These are phyloP conservation scores for Triticum urartu DNA, from an alignment of 176 grass and related monocot genomes.

Conservation along the genomic window DNA sequence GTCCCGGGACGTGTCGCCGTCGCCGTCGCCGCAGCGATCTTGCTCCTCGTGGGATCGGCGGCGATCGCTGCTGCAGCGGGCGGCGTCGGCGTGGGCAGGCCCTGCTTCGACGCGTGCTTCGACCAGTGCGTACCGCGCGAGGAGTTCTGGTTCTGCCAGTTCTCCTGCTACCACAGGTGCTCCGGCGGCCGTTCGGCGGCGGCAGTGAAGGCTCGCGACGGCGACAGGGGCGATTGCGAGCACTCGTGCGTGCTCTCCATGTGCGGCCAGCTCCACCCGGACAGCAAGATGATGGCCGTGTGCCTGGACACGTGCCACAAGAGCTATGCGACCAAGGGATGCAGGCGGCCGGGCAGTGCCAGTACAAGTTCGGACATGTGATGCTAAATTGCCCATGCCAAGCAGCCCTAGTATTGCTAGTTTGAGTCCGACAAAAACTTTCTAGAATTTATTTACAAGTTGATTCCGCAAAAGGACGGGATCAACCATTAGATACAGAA, in stretches of 20 bases:
- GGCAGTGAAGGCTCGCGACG: too few species aligned
- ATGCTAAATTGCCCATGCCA: not conserved
- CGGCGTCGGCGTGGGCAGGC: not conserved
- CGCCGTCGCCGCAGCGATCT: not conserved
- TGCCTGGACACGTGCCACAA: constrained; percentile 42
- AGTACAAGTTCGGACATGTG: not conserved
- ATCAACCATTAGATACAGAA: too few species aligned
- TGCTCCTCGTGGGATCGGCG: not conserved
- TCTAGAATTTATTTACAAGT: not conserved
- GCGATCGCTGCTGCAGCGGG: not conserved
- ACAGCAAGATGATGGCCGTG: constrained; percentile 37
- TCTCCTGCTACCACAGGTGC: constrained; percentile 44
- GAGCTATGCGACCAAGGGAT: constrained; percentile 13
- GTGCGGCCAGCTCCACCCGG: constrained; percentile 27
- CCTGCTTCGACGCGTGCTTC: constrained; percentile 47
- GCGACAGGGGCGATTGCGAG: not conserved
- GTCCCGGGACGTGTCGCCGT: not conserved
- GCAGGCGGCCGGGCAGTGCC: not conserved
- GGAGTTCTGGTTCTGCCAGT: constrained; percentile 48
- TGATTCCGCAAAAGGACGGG: not conserved
- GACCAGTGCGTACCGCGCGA: constrained; percentile 45
- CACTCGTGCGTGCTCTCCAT: constrained; percentile 23
- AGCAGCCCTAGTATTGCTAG: not conserved
- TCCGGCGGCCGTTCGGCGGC: not conserved
- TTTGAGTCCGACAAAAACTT: not conserved